Conservation (phyloP, 2,329 filamentous ascomycete genomes). For the Diaporthe sp. region DNA sequence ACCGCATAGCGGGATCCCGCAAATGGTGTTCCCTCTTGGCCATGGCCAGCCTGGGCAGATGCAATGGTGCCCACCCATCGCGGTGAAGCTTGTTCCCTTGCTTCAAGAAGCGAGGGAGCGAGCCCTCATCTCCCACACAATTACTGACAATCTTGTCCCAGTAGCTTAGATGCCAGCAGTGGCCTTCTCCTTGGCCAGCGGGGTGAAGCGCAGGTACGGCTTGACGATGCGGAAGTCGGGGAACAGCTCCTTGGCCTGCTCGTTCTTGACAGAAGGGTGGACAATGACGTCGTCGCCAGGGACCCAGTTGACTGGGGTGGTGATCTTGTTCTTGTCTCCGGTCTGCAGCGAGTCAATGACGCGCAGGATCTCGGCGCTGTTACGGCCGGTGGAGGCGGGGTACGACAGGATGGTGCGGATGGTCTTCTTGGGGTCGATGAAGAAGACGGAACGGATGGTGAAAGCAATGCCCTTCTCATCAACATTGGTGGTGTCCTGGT, state of each 20-base stretch:
- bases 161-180: slow-evolving; percentile 47
- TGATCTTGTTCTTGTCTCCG: slow-evolving; percentile 89
- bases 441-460: slow-evolving; percentile 94
- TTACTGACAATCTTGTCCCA: neutral
- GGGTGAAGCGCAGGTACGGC: slow-evolving; percentile 81
- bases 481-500: slow-evolving; percentile 85
- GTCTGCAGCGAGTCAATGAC: slow-evolving; percentile 84
- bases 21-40: neutral
- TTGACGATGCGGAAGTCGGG: slow-evolving; percentile 78
- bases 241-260: slow-evolving; percentile 90
- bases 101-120: neutral
- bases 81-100: neutral
- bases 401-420: slow-evolving; percentile 94
- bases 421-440: slow-evolving; percentile 94
- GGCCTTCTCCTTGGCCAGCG: slow-evolving; percentile 68
- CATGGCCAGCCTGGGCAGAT: too few relatives aligned
- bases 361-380: slow-evolving; percentile 82
- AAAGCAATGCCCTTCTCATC: slow-evolving; percentile 88
- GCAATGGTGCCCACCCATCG: neutral
- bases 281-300: slow-evolving; percentile 94
- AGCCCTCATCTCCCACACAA: neutral
- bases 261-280: slow-evolving; percentile 83
- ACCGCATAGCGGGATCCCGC: neutral
- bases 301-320: slow-evolving; percentile 91
- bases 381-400: slow-evolving; percentile 89